Percentiles rank a stretch among this genome's conserved stretches.
Conservation (phyloP, 805 yeast genomes). For the Myxozyma sirexii region DNA sequence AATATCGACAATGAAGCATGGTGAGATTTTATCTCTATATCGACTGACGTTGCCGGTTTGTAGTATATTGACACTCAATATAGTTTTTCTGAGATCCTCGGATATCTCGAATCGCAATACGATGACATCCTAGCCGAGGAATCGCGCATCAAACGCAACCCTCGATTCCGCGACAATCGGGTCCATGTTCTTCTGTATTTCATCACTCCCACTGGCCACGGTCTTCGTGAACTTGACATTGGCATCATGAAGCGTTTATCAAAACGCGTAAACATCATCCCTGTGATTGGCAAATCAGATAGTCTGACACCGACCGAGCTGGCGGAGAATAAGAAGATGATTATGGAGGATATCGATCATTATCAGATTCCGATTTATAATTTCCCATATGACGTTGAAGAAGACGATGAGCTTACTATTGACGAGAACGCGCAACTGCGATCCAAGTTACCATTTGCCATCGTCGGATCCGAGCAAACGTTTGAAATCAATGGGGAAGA, state of each 20-base stretch:
- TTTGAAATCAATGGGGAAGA: constrained; percentile 46
- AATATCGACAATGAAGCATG: constrained; percentile 64
- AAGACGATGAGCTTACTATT: constrained; percentile 48
- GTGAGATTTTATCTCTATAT: constrained; percentile 26
- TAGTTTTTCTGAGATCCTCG: constrained; percentile 51
- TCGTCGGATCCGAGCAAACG: constrained; percentile 54
- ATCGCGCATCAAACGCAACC: constrained; percentile 70
- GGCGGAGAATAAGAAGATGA: constrained; percentile 53
- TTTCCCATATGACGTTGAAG: constrained; percentile 69
- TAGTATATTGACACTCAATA: background rate
- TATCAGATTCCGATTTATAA: constrained; percentile 68
- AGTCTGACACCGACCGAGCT: constrained; percentile 70
- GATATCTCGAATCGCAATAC: constrained; percentile 69
- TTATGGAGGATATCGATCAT: constrained; percentile 59
- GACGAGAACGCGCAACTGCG: constrained; percentile 47
- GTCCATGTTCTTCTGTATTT: constrained; percentile 80
- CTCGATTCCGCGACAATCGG: constrained; percentile 69
- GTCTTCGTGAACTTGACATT: constrained; percentile 69
- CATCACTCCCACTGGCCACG: constrained; percentile 62
- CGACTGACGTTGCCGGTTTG: background rate
- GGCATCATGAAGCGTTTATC: constrained; percentile 70
- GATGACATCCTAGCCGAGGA: constrained; percentile 75
- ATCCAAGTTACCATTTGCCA: constrained; percentile 61
- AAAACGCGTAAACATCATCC: constrained; percentile 76
- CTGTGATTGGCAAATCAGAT: constrained; percentile 81